Base-by-base conservation (phyloP, 208 protist species). In the Trypanosoma cruzi region DNA sequence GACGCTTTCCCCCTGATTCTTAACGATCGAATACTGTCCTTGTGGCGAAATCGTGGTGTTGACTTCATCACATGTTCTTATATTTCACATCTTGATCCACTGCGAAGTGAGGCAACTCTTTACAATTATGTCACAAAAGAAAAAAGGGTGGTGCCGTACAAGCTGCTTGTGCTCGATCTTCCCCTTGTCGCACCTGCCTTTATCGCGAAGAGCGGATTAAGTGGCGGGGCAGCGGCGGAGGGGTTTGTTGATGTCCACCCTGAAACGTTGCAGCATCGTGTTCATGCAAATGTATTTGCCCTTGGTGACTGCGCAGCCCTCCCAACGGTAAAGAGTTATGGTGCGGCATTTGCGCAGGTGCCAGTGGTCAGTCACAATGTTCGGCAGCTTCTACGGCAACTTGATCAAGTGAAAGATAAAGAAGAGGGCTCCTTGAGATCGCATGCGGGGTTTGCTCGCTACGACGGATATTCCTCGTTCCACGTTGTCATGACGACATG, bases 301-400 rank as follows among this genome's bases (percentile, higher is more conserved):
- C 22, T 96, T 24, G 92, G 92, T 46, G 92, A 96, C 65, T 84
- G 80, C 36, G 92, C 92, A 16, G 92, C 84, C 18, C 63, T 96
- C 31, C 86, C 88, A 20, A 92, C 84, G 5, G 53, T 83, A 44
- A 93, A 93, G 68, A 88, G 89, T 65, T 96, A 96, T 80, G 88
- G 84, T 37, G 80, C 87, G 26, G 80, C 72, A 1, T 87, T 85
- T 44, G 74, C 89, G 28, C 92, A 96, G 75, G 87, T 91, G 20
- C 89, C 84, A 2, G 87, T 96, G 26, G 89, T 96, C 18, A 76
- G 77, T 58, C 87, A 93, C 73, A 96, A 96, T 75, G 82, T 95
- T 11, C 57, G 56, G 40, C 85, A 92, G 62, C 60, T 82, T 28
- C 74, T 92, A 24, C 60, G 20, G 73, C 54, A 77, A 71, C n/a